Evolutionary conservation across 1,284 basidiomycete genomes (phyloP).

Genomic region (Termitomyces sp.): DNA sequence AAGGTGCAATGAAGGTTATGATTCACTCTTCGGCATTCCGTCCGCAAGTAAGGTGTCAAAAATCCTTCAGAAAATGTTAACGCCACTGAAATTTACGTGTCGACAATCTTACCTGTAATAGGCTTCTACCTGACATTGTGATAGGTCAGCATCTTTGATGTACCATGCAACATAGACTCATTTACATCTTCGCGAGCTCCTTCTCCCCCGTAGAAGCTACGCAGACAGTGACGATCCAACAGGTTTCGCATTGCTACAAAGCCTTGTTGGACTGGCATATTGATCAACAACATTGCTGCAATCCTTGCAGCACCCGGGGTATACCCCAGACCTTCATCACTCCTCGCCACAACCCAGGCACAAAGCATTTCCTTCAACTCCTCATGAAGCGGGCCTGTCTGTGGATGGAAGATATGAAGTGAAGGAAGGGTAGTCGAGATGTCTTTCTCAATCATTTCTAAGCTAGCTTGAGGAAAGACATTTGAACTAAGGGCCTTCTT

Average conservation of each 20-base stretch:
- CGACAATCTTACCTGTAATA: conserved; percentile 47
- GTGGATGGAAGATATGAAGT: conserved; percentile 81
- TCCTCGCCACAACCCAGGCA: conserved; percentile 88
- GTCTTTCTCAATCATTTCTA: conserved; percentile 78
- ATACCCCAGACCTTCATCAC: conserved; percentile 85
- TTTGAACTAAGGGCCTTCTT: conserved; percentile 66
- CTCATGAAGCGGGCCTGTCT: conserved; percentile 76
- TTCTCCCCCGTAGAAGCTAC: conserved; percentile 78
- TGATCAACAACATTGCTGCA: conserved; percentile 87
- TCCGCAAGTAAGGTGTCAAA: conserved; percentile 91
- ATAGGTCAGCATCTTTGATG: conserved; percentile 11
- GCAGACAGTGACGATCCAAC: conserved; percentile 79
- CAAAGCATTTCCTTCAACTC: conserved; percentile 86
- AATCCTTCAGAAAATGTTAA: conserved; percentile 51
- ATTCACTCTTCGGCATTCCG: conserved; percentile 87
- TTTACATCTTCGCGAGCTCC: conserved; percentile 76
- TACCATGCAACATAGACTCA: conserved; percentile 15
- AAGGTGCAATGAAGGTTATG: neutral
- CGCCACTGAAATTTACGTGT: neutral
- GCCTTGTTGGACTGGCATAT: conserved; percentile 74
- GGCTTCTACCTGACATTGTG: conserved; percentile 61
- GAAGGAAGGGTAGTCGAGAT: conserved; percentile 77
- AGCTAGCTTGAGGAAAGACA: conserved; percentile 67
- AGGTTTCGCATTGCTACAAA: conserved; percentile 89
- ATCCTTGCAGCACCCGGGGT: conserved; percentile 65